Conservation (phyloP, 192 early-diverging fungal species). For the Gonapodya sp. region DNA sequence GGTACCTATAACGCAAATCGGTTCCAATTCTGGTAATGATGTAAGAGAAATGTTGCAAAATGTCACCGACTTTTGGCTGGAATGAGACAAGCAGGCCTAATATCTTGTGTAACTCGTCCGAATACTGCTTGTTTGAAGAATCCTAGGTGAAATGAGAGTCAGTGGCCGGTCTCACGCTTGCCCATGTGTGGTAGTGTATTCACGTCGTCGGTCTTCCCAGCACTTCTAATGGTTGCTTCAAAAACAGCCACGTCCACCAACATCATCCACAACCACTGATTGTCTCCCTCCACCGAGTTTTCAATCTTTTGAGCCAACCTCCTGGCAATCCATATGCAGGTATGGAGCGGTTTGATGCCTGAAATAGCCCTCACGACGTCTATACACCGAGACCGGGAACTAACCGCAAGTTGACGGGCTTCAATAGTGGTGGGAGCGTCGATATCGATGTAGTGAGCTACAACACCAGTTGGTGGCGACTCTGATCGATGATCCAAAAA, state of each 20-base stretch:
- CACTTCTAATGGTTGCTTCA: background rate
- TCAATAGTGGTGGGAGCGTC: background rate
- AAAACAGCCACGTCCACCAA: background rate
- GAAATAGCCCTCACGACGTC: background rate
- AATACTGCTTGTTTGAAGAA: background rate
- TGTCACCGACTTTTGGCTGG: background rate
- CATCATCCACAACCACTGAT: background rate
- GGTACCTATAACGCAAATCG: background rate
- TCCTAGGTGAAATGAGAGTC: too few relatives aligned
- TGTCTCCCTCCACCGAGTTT: background rate
- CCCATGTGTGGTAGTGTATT: too few relatives aligned
- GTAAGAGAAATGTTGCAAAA: too few relatives aligned
- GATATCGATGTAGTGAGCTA: background rate
- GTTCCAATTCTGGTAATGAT: too few relatives aligned
- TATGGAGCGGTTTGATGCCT: background rate
- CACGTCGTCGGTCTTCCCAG: background rate
- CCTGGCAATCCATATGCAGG: background rate
- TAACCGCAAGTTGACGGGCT: background rate
- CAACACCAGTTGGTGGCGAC: background rate
- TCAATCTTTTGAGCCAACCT: background rate
- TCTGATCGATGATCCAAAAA: background rate
- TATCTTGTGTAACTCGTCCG: background rate
- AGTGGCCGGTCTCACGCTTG: too few relatives aligned
- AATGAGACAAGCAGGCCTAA: background rate
- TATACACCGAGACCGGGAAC: background rate